Conservation (phyloP, 2,329 filamentous ascomycete genomes). For the Clarireedia sp. region DNA sequence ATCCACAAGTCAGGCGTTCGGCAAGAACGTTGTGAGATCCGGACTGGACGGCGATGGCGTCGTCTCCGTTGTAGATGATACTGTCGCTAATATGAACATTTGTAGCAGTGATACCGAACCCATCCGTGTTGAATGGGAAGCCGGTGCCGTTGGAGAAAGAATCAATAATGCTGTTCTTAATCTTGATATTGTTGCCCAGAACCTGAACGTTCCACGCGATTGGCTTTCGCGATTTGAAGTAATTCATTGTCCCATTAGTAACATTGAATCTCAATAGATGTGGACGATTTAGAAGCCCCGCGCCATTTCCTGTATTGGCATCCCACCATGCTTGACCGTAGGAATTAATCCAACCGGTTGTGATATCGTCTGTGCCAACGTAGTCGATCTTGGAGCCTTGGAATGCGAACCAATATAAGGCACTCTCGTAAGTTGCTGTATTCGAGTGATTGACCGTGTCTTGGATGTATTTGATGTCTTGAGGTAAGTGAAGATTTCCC, state of each 20-base stretch:
- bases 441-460: constrained; percentile 30
- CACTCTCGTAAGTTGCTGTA: constrained; percentile 23
- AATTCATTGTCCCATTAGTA: constrained; percentile 30
- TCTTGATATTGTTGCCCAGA: constrained; percentile 33
- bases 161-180: constrained; percentile 34
- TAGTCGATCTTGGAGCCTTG: constrained; percentile 29
- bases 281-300: constrained; percentile 33
- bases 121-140: constrained; percentile 25
- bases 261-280: constrained; percentile 35
- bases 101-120: constrained; percentile 29
- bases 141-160: constrained; percentile 7
- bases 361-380: constrained; percentile 30
- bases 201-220: constrained; percentile 37
- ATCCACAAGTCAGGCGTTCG: constrained; percentile 34
- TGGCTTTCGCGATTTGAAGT: constrained; percentile 37
- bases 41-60: constrained; percentile 35
- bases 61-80: constrained; percentile 37
- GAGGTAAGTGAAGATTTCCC: constrained; percentile 37
- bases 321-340: constrained; percentile 41
- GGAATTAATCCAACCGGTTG: constrained; percentile 38
- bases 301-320: constrained; percentile 32
- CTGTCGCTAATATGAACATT: constrained; percentile 27
- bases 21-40: constrained; percentile 34
- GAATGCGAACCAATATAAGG: constrained; percentile 33
- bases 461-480: constrained; percentile 33